phyloP scores from a whole-genome alignment of 768 basidiomycete species.

The Exidia glandulosa region DNA sequence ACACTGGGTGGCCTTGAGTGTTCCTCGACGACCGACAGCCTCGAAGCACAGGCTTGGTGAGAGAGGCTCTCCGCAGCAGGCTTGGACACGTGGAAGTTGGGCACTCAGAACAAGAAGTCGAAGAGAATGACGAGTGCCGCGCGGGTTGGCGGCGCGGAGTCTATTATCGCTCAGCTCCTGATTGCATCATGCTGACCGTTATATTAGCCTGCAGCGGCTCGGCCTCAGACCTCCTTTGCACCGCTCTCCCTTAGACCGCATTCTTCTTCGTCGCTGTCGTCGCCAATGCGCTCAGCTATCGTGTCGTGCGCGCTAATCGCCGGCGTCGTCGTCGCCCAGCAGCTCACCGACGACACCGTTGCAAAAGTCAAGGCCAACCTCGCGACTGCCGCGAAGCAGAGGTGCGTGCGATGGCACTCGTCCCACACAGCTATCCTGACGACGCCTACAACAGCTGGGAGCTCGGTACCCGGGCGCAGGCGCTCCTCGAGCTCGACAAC shows the following conservation, averaged over 20 bases:
- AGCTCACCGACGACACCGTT: neutral
- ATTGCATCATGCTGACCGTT: neutral
- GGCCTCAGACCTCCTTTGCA: neutral
- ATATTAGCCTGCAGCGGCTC: neutral
- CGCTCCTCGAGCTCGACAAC: constrained; percentile 38
- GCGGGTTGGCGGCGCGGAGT: neutral
- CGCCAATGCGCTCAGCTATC: neutral
- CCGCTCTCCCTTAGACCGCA: neutral
- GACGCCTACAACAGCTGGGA: constrained; percentile 38
- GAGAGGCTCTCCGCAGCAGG: no score
- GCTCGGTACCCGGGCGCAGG: constrained; percentile 39
- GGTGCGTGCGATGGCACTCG: neutral
- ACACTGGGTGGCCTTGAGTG: no score
- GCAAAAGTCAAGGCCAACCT: neutral
- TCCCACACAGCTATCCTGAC: neutral
- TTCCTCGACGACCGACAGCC: no score
- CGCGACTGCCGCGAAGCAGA: neutral
- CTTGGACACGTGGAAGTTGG: no score
- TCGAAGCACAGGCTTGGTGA: no score
- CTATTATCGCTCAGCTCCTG: neutral
- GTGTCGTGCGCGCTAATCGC: neutral
- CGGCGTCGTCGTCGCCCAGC: neutral
- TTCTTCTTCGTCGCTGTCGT: no score
- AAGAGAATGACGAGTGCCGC: neutral
- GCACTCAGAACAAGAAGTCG: no score